These are phyloP conservation scores for Phytophthora crassamura DNA, from an alignment of 352 stramenopile genomes.

Conservation along the genomic window DNA sequence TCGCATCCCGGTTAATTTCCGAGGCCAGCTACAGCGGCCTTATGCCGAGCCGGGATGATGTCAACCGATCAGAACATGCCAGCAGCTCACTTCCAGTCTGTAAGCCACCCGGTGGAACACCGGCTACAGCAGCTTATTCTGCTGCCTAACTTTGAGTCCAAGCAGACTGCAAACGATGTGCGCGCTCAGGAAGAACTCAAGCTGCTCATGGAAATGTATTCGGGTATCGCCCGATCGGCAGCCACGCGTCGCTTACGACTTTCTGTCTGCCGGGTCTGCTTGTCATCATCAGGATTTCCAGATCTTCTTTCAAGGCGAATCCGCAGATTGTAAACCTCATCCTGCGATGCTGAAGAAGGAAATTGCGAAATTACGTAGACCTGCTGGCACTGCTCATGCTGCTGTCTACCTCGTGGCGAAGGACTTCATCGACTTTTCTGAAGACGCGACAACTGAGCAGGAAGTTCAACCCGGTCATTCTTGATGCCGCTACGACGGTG, in stretches of 20 bases:
- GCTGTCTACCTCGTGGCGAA: slow-evolving; percentile 82
- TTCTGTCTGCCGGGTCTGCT: slow-evolving; percentile 75
- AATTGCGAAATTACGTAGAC: slow-evolving; percentile 80
- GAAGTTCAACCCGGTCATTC: slow-evolving; percentile 77
- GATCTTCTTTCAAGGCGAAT: slow-evolving; percentile 74
- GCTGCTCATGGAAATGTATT: slow-evolving; percentile 80
- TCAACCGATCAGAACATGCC: slow-evolving; percentile 51
- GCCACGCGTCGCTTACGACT: slow-evolving; percentile 60
- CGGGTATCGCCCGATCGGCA: slow-evolving; percentile 74
- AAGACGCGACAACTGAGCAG: slow-evolving; percentile 70
- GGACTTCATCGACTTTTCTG: slow-evolving; percentile 88
- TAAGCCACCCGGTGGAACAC: slow-evolving; percentile 54
- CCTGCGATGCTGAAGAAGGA: slow-evolving; percentile 69
- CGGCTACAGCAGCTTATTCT: slow-evolving; percentile 64
- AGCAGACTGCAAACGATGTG: slow-evolving; percentile 68
- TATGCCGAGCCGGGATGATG: slow-evolving; percentile 77
- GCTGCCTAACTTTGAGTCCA: slow-evolving; percentile 65
- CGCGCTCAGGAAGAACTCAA: slow-evolving; percentile 78
- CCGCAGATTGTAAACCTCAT: slow-evolving; percentile 77
- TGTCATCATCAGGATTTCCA: slow-evolving; percentile 76
- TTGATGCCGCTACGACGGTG: too few relatives aligned
- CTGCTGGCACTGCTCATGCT: slow-evolving; percentile 79
- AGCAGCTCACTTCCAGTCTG: slow-evolving; percentile 59
- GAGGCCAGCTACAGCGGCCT: slow-evolving; percentile 66
- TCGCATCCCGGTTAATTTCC: slow-evolving; percentile 56